Base-by-base conservation (phyloP, 345 rosid genomes). In the Laguncularia racemosa region DNA sequence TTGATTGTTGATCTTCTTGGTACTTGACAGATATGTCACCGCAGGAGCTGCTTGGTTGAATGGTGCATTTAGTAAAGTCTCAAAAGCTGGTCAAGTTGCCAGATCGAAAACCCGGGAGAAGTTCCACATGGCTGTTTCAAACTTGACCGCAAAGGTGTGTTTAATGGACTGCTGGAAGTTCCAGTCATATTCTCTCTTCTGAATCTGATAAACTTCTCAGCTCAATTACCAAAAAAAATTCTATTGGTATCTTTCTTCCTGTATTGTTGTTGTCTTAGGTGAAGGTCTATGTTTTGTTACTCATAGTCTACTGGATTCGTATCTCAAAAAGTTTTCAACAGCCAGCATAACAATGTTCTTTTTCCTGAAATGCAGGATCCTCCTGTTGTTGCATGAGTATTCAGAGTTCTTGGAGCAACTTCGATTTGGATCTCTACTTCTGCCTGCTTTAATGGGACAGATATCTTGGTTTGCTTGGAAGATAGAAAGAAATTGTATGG, bases 31-130 rank as follows among this genome's bases (percentile, higher is more conserved):
- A 67, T 86, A 92, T 19, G 88, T 89, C 48, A 81, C 86, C 19
- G 84, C 84, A 2, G 96, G 98, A 68, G 57, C 95, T 64, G 81
- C 96, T 51, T 92, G 98, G 98, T 65, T 93, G 50, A 93, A 84
- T 70, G 97, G 95, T 21, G 91, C 99, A 19, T 85, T 93, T 63
- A 73, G 77, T 71, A 93, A 79, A 71, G 86, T 89, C n/a, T 90
- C 96, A 28, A 89, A 77, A 79, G 96, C 84, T 18, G 88, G 99
- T 60, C 96, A 89, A 79, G 79, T 69, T 53, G 99, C 95, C 8
- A 77, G 97, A 51, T 67, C 89, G 17, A 93, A 89, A 84, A 87
- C 99, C 20, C 76, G 72, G 74, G 97, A 89, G 70, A 93, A 89
- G 79, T 82, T 87, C 64, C 79, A 77, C 67, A 44, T 82, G 48